phyloP scores from a whole-genome alignment of 2,329 filamentous ascomycete genomes.

The Lizonia empirigonia region DNA sequence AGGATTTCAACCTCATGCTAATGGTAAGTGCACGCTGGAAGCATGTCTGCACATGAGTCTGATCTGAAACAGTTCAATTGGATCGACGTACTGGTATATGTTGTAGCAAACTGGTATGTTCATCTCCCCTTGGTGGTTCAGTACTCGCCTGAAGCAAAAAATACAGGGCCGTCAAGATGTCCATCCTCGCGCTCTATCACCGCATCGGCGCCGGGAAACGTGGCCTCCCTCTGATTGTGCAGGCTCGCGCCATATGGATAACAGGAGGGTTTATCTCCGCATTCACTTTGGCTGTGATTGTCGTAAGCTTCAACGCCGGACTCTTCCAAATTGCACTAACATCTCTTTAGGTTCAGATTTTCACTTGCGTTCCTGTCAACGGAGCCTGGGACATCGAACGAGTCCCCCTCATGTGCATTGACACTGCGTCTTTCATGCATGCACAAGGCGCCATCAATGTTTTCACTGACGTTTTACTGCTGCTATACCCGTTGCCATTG shows the following conservation, averaged over 20 bases:
- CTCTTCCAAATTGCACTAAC: conserved; percentile 2
- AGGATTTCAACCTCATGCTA: conserved; percentile 30
- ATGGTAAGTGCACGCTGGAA: conserved; percentile 20
- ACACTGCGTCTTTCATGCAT: conserved; percentile 27
- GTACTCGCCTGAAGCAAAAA: not conserved
- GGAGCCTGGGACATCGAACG: conserved; percentile 28
- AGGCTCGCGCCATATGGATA: conserved; percentile 27
- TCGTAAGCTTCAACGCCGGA: conserved; percentile 22
- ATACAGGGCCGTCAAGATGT: conserved; percentile 39
- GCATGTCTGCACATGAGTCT: conserved; percentile 1
- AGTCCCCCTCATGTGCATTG: conserved; percentile 25
- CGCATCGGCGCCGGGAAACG: conserved; percentile 33
- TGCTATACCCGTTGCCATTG: conserved; percentile 34
- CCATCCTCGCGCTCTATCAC: conserved; percentile 36
- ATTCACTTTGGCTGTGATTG: conserved; percentile 27
- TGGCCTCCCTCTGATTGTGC: conserved; percentile 32
- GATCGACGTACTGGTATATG: conserved; percentile 37
- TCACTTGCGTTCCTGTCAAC: conserved; percentile 29
- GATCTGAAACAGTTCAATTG: conserved; percentile 30
- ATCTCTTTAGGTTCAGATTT: conserved; percentile 23
- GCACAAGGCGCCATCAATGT: conserved; percentile 33
- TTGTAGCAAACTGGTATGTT: conserved; percentile 34
- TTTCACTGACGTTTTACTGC: conserved; percentile 28
- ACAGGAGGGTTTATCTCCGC: conserved; percentile 29
- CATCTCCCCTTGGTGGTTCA: too few relatives aligned